Base-by-base conservation (phyloP, 345 rosid species). In the Brassica nigra region DNA sequence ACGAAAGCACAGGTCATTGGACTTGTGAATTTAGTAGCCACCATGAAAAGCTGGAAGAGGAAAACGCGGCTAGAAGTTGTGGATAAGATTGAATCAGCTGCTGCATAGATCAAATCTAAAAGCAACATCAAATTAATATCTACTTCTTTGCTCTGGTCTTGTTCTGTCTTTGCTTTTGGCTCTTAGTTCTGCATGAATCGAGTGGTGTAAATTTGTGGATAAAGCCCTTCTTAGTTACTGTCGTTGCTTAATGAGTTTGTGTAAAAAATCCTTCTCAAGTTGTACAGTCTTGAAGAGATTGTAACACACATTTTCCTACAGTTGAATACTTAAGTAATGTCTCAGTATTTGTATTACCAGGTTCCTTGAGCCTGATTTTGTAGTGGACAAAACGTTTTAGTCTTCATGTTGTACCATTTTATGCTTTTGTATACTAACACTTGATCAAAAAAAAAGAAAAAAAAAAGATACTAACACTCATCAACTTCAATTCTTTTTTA, bases 1-100 rank as follows among this genome's bases (percentile, higher is more conserved):
- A 90, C 83, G 20, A 92, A 90, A 83, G 86, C 39, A 70, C 99
- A 96, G 71, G 85, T 96, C 15, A 77, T 86, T 16, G 97, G 98
- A 76, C 83, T 96, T 80, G 76, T 96, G 81, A 96, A 90, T 86
- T 89, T 93, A 7, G 98, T 96, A 18, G 97, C 99, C 5, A 47
- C 92, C 12, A 90, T 96, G 98, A 90, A 90, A 85, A 88, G 98
- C 34, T 96, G 99, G 99, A 96, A 90, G 87, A 93, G 98, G 81
- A 93, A 92, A 89, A 86, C 88, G 10, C 86, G 97, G 80, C 71
- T 90, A 81, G 99, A 96, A 82, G 84, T 88, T 58, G 7, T 92
- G 28, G 98, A 93, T 70, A 96, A 92, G 90, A 90, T 96, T 0
- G 98, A 96, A 69, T 88, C 85, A 83, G 85, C 78, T 0, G 71